These are phyloP conservation scores for Neonectria punicea DNA, from an alignment of 2,329 filamentous ascomycete genomes.

Conservation along the genomic window DNA sequence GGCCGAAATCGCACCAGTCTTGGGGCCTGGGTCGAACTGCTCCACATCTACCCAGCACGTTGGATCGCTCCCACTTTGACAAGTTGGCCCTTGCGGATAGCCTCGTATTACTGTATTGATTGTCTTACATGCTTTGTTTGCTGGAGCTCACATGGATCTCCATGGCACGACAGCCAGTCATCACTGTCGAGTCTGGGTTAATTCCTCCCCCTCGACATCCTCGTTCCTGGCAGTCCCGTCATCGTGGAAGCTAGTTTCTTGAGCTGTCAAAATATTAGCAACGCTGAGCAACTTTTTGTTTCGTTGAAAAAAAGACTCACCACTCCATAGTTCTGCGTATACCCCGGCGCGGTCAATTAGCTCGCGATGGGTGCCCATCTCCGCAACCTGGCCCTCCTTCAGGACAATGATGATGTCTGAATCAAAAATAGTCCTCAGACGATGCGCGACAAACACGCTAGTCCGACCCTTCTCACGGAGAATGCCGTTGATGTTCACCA, in stretches of 20 bases:
- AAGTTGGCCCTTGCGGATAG: not conserved
- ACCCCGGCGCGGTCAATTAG: constrained; percentile 82
- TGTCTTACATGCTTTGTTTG: constrained; percentile 16
- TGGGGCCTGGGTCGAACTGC: not conserved
- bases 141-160: constrained; percentile 4
- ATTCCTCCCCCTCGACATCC: constrained; percentile 32
- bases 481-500: constrained; percentile 93
- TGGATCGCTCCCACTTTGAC: constrained; percentile 3
- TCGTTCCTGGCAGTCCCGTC: constrained; percentile 56
- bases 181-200: not conserved
- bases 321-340: constrained; percentile 91
- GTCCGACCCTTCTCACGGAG: constrained; percentile 88
- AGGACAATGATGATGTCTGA: constrained; percentile 93
- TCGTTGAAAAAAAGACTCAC: constrained; percentile 59
- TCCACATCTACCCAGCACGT: constrained; percentile 16
- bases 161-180: not conserved
- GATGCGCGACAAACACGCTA: constrained; percentile 94
- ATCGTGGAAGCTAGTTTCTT: constrained; percentile 68
- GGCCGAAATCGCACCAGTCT: constrained; percentile 20
- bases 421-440: constrained; percentile 92
- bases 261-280: constrained; percentile 56
- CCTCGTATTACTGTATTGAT: constrained; percentile 23
- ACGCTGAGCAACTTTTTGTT: not conserved
- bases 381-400: constrained; percentile 84
- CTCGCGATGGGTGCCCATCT: constrained; percentile 87